Evolutionary conservation across 1,139 yeast species (phyloP), one percentile per base, ranked within the genome.

Genomic region (Wickerhamiella infanticola): DNA sequence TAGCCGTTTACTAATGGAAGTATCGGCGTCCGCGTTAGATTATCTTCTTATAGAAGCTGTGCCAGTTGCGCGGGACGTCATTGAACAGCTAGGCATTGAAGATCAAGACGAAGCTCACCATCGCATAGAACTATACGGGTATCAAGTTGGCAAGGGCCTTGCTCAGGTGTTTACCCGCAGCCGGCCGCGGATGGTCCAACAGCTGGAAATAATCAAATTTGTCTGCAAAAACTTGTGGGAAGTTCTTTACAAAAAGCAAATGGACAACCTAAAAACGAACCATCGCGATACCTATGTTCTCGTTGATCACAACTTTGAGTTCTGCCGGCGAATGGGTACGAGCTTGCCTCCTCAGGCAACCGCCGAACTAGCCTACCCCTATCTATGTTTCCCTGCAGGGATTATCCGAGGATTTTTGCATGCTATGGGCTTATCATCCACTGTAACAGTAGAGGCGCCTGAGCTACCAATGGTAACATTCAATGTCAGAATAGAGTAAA

Each of bases 141-240:
- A 70, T 59, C 72, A 74, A 40, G 71, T 88, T 3, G 97, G 97
- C 1, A 66, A 72, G 38, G 78, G 85, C 45, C 62, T 88, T 33
- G 75, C 85, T 1, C 94, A 86, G 57, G 64, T 81, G 36, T 65
- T 85, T 48, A 73, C 86, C 39, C 81, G 78, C 55, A 72, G 73
- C 50, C 66, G 60, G 45, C 73, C 66, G 51, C 69, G 72, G 44
- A 69, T 72, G 42, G 65, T 65, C 45, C 90, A 82, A 51, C 69
- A 81, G 24, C 63, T 88, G 42, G 90, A 84, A 53, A 74, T 86
- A 44, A 83, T 88, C 86, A 88, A 88, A 63, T 86, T 85, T 58
- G 75, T 88, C 1, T 86, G 97, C 62, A 74, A 94, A 44, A 96
- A 90, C 55, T 81, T 88, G 36, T 88, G 97, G 97, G 77, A 75